Percentiles rank a stretch among this genome's conserved stretches.
Conservation (phyloP, 257 asterid genomes). For the Vinca minor region DNA sequence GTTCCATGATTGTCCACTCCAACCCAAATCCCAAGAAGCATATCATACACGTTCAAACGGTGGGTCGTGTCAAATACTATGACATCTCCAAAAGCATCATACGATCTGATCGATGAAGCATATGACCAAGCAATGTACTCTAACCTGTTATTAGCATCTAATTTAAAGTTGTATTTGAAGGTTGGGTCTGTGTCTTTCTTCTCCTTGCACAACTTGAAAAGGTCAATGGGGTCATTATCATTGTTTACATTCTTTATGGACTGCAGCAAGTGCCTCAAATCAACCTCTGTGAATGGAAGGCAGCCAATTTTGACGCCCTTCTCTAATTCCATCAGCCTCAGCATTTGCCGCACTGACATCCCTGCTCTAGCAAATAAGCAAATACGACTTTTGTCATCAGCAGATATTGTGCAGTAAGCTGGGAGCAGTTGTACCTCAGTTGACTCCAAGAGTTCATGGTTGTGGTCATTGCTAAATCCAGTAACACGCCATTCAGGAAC, state of each 20-base stretch:
- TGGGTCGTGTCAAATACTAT: conserved; percentile 49
- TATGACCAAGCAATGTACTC: conserved; percentile 52
- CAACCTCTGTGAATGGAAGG: conserved; percentile 53
- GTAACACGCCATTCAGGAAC: conserved; percentile 58
- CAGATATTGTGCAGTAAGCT: conserved; percentile 34
- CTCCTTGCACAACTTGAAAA: conserved; percentile 47
- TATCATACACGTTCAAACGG: conserved; percentile 49
- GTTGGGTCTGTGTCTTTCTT: conserved; percentile 44
- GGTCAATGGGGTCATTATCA: conserved; percentile 45
- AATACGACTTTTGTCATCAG: conserved; percentile 48
- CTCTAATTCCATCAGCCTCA: conserved; percentile 54
- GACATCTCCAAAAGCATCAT: conserved; percentile 48
- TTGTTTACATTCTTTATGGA: conserved; percentile 42
- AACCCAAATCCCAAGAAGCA: conserved; percentile 55
- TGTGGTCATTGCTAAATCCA: conserved; percentile 45
- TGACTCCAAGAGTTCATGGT: conserved; percentile 44
- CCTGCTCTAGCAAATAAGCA: conserved; percentile 57
- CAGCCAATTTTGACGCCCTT: conserved; percentile 54
- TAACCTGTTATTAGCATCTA: conserved; percentile 45
- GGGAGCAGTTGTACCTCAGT: conserved; percentile 35
- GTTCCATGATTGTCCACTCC: conserved; percentile 59
- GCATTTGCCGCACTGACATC: conserved; percentile 54
- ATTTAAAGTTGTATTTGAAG: conserved; percentile 37
- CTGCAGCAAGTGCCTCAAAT: conserved; percentile 46
- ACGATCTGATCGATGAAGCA: conserved; percentile 38